A percentile compares a stretch with the other conserved stretches of the same genome.
These are phyloP conservation scores for Diplodia intermedia DNA, from an alignment of 2,329 filamentous ascomycete species.

Conservation along the genomic window DNA sequence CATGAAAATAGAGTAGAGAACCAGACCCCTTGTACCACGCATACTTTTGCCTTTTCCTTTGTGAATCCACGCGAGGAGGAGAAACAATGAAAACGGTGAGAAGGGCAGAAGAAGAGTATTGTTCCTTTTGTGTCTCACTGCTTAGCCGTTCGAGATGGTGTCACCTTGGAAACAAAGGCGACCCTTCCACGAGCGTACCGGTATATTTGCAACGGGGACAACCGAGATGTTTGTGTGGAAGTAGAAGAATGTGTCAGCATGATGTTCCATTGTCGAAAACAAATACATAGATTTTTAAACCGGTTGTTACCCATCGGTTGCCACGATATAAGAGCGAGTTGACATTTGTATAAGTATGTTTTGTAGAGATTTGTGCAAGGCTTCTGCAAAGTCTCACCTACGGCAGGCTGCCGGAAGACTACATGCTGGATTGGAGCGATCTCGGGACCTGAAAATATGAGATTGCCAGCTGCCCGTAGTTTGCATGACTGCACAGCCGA, in stretches of 20 bases:
- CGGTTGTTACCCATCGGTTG: too few relatives aligned
- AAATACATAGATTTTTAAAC: too few relatives aligned
- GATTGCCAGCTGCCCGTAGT: background rate
- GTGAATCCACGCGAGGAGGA: too few relatives aligned
- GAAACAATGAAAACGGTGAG: too few relatives aligned
- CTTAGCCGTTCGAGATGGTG: background rate
- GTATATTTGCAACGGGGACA: background rate
- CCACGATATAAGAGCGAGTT: too few relatives aligned
- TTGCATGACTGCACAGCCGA: too few relatives aligned
- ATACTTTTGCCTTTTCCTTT: too few relatives aligned
- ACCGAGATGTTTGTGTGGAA: background rate
- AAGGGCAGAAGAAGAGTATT: too few relatives aligned
- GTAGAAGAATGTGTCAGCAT: background rate
- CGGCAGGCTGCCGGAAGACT: background rate
- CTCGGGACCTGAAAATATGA: background rate
- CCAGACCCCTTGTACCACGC: too few relatives aligned
- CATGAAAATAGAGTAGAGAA: too few relatives aligned
- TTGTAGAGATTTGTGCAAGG: background rate
- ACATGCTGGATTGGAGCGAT: background rate
- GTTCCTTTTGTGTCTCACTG: too few relatives aligned
- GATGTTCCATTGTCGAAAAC: background rate
- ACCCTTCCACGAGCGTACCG: too few relatives aligned
- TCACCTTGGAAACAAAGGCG: background rate
- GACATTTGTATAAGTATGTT: background rate
- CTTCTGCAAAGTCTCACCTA: background rate